These are phyloP conservation scores for Peronospora destructor DNA, from an alignment of 352 stramenopile species.

Conservation along the genomic window DNA sequence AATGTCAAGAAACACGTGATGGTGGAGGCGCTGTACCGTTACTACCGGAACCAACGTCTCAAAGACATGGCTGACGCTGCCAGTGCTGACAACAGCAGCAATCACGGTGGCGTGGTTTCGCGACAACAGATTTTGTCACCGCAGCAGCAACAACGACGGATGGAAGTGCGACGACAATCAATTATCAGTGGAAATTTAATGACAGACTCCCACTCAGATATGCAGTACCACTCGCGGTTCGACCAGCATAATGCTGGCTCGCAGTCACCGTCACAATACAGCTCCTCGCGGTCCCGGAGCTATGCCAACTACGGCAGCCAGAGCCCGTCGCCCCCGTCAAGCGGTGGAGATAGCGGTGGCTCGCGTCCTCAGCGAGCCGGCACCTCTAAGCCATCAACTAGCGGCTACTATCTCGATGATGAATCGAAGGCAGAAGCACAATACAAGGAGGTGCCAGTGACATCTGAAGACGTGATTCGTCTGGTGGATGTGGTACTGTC, in stretches of 20 bases:
- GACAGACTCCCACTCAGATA: slow-evolving; percentile 8
- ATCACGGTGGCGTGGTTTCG: neutral
- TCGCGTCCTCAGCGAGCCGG: slow-evolving; percentile 9
- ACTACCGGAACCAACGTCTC: slow-evolving; percentile 59
- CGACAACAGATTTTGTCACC: slow-evolving; percentile 10
- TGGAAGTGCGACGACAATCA: slow-evolving; percentile 10
- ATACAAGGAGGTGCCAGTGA: slow-evolving; percentile 57
- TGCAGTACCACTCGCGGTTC: slow-evolving; percentile 24
- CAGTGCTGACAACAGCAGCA: slow-evolving; percentile 1
- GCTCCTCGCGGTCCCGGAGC: slow-evolving; percentile 13
- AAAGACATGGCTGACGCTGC: slow-evolving; percentile 33
- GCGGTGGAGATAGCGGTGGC: slow-evolving; percentile 24
- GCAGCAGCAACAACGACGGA: slow-evolving; percentile 13
- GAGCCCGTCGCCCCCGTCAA: slow-evolving; percentile 28
- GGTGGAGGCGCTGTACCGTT: slow-evolving; percentile 73
- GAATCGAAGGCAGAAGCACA: slow-evolving; percentile 32
- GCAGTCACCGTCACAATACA: slow-evolving; percentile 14
- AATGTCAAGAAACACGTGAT: slow-evolving; percentile 86
- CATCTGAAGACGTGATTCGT: slow-evolving; percentile 65
- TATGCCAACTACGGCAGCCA: slow-evolving; percentile 30
- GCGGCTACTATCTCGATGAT: slow-evolving; percentile 28
- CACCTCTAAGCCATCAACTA: slow-evolving; percentile 11
- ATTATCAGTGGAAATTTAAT: slow-evolving; percentile 13
- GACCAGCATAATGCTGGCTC: slow-evolving; percentile 15
- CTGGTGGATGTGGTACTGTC: slow-evolving; percentile 72